These are phyloP conservation scores for Vitis hybrid DNA, from an alignment of 177 flowering plant species.

Conservation along the genomic window DNA sequence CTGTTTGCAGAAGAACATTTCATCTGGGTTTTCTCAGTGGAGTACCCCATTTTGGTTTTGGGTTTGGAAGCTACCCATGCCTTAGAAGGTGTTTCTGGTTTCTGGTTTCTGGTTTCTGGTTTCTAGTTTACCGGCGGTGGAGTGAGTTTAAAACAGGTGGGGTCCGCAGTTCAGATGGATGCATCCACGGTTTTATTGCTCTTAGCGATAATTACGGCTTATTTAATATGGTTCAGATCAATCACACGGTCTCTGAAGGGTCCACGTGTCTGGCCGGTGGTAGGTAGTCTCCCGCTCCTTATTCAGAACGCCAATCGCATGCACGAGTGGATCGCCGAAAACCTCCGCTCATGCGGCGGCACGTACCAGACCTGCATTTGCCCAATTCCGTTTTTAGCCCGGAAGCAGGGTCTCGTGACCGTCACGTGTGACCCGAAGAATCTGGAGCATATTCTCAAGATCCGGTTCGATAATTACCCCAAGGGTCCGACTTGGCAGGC, in stretches of 20 bases:
- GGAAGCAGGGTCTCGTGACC: constrained; percentile 61
- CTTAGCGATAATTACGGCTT: constrained; percentile 32
- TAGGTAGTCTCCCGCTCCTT: constrained; percentile 74
- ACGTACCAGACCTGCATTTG: constrained; percentile 75
- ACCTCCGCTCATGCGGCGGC: constrained; percentile 60
- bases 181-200: constrained; percentile 34
- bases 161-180: constrained; percentile 37
- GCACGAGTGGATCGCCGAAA: constrained; percentile 84
- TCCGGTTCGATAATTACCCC: constrained; percentile 73
- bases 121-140: no score
- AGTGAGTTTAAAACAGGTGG: neutral
- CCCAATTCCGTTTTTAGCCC: constrained; percentile 52
- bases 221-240: constrained; percentile 54
- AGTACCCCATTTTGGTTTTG: no score
- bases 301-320: constrained; percentile 52
- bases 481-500: constrained; percentile 83
- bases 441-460: constrained; percentile 67
- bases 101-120: no score
- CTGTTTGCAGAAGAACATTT: no score
- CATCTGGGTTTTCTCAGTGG: no score
- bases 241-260: constrained; percentile 44
- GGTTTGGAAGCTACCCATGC: no score
- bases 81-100: no score
- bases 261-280: constrained; percentile 78
- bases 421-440: constrained; percentile 74